Evolutionary conservation across 257 asterid species (phyloP).

Genomic region (Anisodus acutangulus): DNA sequence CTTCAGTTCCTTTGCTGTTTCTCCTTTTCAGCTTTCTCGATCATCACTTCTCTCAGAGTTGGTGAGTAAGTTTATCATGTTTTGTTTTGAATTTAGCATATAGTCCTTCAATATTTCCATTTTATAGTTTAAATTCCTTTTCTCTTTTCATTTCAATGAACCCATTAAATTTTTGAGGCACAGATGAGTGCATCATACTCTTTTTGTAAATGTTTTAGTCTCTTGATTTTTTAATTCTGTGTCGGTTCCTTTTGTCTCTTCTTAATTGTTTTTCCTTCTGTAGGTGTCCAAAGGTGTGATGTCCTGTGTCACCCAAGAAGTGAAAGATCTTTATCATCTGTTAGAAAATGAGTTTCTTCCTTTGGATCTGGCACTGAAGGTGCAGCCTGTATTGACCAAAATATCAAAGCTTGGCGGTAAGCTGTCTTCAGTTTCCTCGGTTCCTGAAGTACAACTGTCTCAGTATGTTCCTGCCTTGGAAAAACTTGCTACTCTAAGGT

Average conservation of each 20-base stretch:
- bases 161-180: constrained; percentile 19
- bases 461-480: constrained; percentile 74
- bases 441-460: constrained; percentile 71
- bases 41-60: constrained; percentile 69
- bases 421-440: constrained; percentile 72
- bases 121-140: neutral
- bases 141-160: neutral
- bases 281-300: constrained; percentile 89
- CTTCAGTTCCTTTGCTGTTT: constrained; percentile 20
- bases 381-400: constrained; percentile 65
- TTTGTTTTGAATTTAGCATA: neutral
- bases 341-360: constrained; percentile 80
- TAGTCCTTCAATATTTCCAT: neutral
- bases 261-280: constrained; percentile 27
- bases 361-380: constrained; percentile 71
- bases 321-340: constrained; percentile 72
- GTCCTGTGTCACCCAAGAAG: constrained; percentile 88
- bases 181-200: neutral
- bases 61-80: constrained; percentile 54
- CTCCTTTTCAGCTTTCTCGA: constrained; percentile 80
- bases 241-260: neutral
- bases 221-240: constrained; percentile 11
- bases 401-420: constrained; percentile 81
- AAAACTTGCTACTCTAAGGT: constrained; percentile 81
- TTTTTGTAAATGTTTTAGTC: neutral